Base-by-base conservation (phyloP, 345 rosid genomes). In the Microcos paniculata region DNA sequence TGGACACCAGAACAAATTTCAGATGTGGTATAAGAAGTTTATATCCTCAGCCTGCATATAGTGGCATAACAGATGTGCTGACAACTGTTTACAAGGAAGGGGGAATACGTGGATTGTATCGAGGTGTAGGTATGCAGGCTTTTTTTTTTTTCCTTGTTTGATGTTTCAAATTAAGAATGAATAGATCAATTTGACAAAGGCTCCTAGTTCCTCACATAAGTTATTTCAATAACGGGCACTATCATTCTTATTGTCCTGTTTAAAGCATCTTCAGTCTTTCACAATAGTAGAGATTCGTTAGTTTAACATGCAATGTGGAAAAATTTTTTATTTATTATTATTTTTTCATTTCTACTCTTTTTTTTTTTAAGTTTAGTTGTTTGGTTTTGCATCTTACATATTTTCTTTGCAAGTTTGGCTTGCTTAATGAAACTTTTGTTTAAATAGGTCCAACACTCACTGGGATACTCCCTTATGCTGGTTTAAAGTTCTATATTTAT, bases 391-490 rank as follows among this genome's bases (percentile, higher is more conserved):
- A 19, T 3, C 6, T 30, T 49, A 61, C 66, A 24, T 26, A 19
- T 30, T 74, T 71, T 53, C 56, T 62, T 83, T 26, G 42, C 73
- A 58, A 58, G 64, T 66, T 79, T 52, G 43, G 56, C 6, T 55
- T 56, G 72, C 38, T 77, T 15, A 71, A 19, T 70, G 61, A 80
- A 55, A 15, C 62, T 76, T 62, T 70, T 75, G 5, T 74, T 75
- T 82, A 80, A 12, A 61, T 88, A 95, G 99, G 99, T 80, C 98
- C 99, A 63, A 93, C 99, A 15, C 87, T 96, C 74, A 83, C 80
- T 4, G 99, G 97, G 21, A 93, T 96, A 64, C 98, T 96, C 55
- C 99, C 99, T 16, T 96, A 93, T 71, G 98, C 98, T 57, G 98
- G 97, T 52, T 85, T 96, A 65, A 96, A 96, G 85, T 96, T 96